These are phyloP conservation scores for Candida pini DNA, from an alignment of 805 yeast species.

Conservation along the genomic window DNA sequence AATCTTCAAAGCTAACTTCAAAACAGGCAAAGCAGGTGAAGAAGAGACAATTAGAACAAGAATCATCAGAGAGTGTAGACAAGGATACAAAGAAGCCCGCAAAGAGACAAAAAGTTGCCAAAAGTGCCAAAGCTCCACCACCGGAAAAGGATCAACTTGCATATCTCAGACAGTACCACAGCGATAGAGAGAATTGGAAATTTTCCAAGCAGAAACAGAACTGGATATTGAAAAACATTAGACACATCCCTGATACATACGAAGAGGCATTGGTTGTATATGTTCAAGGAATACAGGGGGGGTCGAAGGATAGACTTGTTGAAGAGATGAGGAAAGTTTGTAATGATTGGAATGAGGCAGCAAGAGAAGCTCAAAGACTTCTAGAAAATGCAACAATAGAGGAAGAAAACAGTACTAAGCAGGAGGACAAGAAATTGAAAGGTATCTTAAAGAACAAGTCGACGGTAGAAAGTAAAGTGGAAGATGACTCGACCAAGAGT, in stretches of 20 bases:
- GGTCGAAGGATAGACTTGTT: constrained; percentile 52
- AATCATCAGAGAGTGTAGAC: constrained; percentile 8
- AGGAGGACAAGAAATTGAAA: constrained; percentile 12
- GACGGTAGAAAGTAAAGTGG: constrained; percentile 5
- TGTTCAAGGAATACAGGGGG: constrained; percentile 63
- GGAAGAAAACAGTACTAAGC: constrained; percentile 9
- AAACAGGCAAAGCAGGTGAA: constrained; percentile 39
- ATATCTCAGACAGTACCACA: constrained; percentile 53
- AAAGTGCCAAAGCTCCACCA: constrained; percentile 59
- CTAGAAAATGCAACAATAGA: constrained; percentile 27
- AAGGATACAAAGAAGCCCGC: constrained; percentile 55
- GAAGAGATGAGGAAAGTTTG: constrained; percentile 43
- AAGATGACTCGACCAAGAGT: constrained; percentile 7
- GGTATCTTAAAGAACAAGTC: constrained; percentile 1
- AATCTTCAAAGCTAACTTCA: constrained; percentile 34
- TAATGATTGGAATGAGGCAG: constrained; percentile 50
- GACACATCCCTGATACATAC: constrained; percentile 46
- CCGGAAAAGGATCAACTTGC: constrained; percentile 73
- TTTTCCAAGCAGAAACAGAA: constrained; percentile 83
- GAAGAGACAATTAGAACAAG: constrained; percentile 23
- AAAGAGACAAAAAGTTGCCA: constrained; percentile 65
- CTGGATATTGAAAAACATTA: constrained; percentile 68
- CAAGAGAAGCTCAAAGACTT: constrained; percentile 35
- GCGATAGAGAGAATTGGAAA: constrained; percentile 65
- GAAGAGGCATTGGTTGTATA: constrained; percentile 46